These are phyloP conservation scores for Podaxis sp. DNA, from an alignment of 768 basidiomycete species.

Conservation along the genomic window DNA sequence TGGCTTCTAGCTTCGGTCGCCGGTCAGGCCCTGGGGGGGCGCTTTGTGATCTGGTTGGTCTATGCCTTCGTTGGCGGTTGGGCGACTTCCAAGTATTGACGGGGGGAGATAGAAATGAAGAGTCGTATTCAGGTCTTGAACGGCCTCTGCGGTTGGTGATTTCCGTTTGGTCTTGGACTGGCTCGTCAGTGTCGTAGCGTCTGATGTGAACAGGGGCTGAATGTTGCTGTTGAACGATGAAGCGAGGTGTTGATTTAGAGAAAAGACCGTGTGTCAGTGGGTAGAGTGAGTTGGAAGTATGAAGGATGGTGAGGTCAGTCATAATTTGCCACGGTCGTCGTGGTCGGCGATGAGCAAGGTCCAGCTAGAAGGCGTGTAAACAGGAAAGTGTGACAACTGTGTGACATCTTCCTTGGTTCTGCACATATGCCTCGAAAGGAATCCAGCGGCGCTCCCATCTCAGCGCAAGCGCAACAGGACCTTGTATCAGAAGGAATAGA, in stretches of 20 bases:
- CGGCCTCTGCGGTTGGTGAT: conserved; percentile 18
- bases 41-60: conserved; percentile 47
- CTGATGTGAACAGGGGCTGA: conserved; percentile 25
- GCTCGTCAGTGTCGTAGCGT: conserved; percentile 43
- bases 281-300: conserved; percentile 46
- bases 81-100: conserved; percentile 47
- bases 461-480: conserved; percentile 79
- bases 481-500: conserved; percentile 83
- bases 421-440: conserved; percentile 71
- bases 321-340: conserved; percentile 30
- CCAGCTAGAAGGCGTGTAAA: background rate
- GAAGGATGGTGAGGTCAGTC: conserved; percentile 50
- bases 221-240: conserved; percentile 15
- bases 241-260: conserved; percentile 21
- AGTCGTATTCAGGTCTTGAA: conserved; percentile 24
- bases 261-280: conserved; percentile 36
- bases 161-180: conserved; percentile 32
- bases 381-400: background rate
- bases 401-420: background rate
- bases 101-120: conserved; percentile 45
- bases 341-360: conserved; percentile 13
- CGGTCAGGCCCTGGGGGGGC: conserved; percentile 41
- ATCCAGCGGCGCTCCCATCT: conserved; percentile 47
- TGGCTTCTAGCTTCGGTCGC: conserved; percentile 10
- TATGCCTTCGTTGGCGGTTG: conserved; percentile 30